Evolutionary conservation across 371 early-diverging fungal genomes (phyloP), one percentile per base, ranked within the genome.

Genomic region (Capillidium heterosporum): DNA sequence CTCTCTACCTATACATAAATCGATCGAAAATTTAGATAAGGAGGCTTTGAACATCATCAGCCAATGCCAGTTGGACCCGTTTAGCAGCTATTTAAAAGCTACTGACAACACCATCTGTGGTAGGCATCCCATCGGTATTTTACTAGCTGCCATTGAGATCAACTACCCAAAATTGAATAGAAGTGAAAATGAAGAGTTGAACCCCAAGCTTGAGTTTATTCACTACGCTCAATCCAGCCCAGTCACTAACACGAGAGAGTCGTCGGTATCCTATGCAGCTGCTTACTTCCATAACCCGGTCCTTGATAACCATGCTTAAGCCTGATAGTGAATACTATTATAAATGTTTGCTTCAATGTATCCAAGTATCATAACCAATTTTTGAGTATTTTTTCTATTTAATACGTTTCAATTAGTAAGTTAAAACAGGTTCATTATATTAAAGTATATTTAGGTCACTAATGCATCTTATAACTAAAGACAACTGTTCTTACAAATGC

Each of bases 31-130:
- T 0, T 66, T 94, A 42, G 96, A 95, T 66, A 70, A 68, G 1
- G 77, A 77, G 54, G 96, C 82, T 7, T 94, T 95, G 82, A 60
- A 65, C 0, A 57, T 65, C 8, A 85, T 95, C 57, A 85, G 84
- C 44, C 61, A 58, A 0, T 46, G 80, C 31, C 73, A 76, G 56
- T 75, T 78, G 53, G 59, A 54, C 0, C 71, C 56, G 1, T 94
- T 91, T 63, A 61, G 64, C 11, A 54, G 61, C 21, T 94, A 95
- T 62, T 64, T 94, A 24, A 56, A 65, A 8, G 59, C 63, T 32
- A 91, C 95, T 0, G 62, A 71, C 7, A 95, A 95, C 62, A 95
- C 94, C 0, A 90, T 95, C 48, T 95, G 96, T 66, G 93, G 93
- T 7, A 70, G 93, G 24, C 88, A 91, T 62, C 93, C 95, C 0